Evolutionary conservation across 2,329 filamentous ascomycete genomes (phyloP).

Genomic region (Botrytis fragariae): DNA sequence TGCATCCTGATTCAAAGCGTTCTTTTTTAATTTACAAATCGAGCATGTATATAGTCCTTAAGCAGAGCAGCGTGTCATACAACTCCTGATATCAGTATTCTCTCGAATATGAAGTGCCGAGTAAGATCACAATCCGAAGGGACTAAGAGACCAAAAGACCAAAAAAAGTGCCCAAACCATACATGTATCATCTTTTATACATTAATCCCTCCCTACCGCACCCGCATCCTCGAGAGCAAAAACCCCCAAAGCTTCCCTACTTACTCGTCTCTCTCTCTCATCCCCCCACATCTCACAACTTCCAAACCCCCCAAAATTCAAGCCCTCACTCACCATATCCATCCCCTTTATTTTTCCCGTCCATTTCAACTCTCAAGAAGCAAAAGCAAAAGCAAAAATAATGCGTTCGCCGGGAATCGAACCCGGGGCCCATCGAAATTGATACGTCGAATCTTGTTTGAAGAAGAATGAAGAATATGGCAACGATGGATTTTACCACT

Average conservation of each 20-base stretch:
- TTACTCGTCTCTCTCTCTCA: neutral
- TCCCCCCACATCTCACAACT: neutral
- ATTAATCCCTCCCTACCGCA: too few relatives aligned
- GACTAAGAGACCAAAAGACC: neutral
- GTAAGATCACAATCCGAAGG: neutral
- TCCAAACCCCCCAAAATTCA: neutral
- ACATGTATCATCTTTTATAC: too few relatives aligned
- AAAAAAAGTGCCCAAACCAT: neutral
- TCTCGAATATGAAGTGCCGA: neutral
- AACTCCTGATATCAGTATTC: neutral
- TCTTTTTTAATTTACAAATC: neutral
- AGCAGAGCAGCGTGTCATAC: neutral
- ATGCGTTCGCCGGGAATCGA: neutral
- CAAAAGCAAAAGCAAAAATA: too few relatives aligned
- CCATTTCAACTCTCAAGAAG: fast-evolving
- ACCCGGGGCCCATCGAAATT: neutral
- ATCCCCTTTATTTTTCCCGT: too few relatives aligned
- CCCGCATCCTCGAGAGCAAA: too few relatives aligned
- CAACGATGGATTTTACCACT: conserved; percentile 26
- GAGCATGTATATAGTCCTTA: neutral
- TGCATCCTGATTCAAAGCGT: neutral
- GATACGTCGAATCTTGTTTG: too few relatives aligned
- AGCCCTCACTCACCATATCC: neutral
- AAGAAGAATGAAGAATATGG: neutral
- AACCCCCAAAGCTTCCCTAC: neutral